Base-by-base conservation (phyloP, 495 filamentous ascomycete species). In the Cercophora sp. region DNA sequence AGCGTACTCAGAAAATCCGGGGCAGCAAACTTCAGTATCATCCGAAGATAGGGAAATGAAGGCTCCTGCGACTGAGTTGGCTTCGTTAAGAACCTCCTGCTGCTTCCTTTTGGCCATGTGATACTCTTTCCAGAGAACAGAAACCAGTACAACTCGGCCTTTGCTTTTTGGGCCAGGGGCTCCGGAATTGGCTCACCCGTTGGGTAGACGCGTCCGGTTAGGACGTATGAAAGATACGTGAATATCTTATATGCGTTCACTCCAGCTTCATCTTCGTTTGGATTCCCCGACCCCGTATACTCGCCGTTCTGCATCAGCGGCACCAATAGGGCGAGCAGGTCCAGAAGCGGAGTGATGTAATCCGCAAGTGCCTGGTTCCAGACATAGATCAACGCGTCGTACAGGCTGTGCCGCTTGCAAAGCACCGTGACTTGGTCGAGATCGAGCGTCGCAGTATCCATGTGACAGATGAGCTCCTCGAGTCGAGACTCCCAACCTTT, bases 371-470 rank as follows among this genome's bases (percentile, higher is more conserved):
- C 90, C 65, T 88, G 86, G 46, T 93, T 96, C 92, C 93, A 98
- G 51, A 97, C 88, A 67, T 97, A 97, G 43, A 96, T 88, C 58
- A 96, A 82, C 9, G 94, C 93, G 72, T 98, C 94, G 60, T 95
- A 97, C 5, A 98, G 82, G 46, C 86, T 80, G 59, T 96, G 82
- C 55, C 89, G 84, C 60, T 91, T 93, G 77, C 94, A 98, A 3
- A 98, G 79, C 13, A 80, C 82, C 0, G 90, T 96, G 41, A 92
- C 82, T 64, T 96, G 91, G 60, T 98, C 91, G 61, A 97, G 86
- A 59, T 98, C 93, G 69, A 97, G 85, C 3, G 89, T 96, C 8
- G 79, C 72, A 0, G 93, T 92, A 59, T 96, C 87, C 69, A 98
- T 83, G 43, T 91, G 83, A 58, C 94, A 97, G 18, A 98, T 86